phyloP scores from a whole-genome alignment of 257 asterid genomes.

The Salvia miltiorrhiza region DNA sequence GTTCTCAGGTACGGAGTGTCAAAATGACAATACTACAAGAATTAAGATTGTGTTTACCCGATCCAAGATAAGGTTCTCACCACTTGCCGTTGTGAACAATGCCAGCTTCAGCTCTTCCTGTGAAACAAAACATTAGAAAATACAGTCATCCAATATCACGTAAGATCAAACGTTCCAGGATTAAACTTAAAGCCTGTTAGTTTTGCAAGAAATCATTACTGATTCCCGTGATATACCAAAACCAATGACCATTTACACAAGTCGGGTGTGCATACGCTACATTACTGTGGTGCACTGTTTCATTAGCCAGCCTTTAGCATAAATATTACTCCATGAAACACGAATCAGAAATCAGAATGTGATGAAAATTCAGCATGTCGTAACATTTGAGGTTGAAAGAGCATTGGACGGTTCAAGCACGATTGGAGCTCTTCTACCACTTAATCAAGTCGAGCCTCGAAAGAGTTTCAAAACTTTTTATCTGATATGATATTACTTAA shows the following conservation, averaged over 20 bases:
- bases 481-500: background rate
- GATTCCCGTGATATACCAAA: too few relatives aligned
- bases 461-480: background rate
- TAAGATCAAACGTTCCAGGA: background rate
- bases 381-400: too few relatives aligned
- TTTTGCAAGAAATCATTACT: too few relatives aligned
- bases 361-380: background rate
- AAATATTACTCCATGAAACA: background rate
- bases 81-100: conserved; percentile 49
- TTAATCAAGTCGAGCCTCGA: background rate
- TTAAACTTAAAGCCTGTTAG: too few relatives aligned
- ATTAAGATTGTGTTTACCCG: conserved; percentile 51
- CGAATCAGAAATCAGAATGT: background rate
- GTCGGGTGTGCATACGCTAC: too few relatives aligned
- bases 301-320: background rate
- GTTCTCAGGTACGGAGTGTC: background rate
- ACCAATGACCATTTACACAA: too few relatives aligned
- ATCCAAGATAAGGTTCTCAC: conserved; percentile 76
- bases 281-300: too few relatives aligned
- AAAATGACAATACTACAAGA: conserved; percentile 5
- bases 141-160: background rate
- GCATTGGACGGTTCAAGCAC: background rate
- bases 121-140: conserved; percentile 8
- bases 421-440: background rate
- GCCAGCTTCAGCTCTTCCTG: conserved; percentile 94